Evolutionary conservation across 305 asterid species (phyloP), one percentile per base, ranked within the genome.

Genomic region (Fraxinus albicans): DNA sequence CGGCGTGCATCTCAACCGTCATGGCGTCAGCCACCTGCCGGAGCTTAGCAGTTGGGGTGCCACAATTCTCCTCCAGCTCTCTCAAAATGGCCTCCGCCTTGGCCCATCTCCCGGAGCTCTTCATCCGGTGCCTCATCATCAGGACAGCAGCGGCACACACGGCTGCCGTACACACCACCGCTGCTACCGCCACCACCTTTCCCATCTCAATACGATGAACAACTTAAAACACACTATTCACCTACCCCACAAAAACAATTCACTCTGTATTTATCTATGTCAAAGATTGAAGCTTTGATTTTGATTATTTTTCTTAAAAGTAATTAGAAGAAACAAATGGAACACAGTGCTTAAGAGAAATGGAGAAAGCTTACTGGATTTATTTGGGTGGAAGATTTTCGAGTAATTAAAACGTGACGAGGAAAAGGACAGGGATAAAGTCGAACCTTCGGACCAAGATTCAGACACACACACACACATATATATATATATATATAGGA

Each of bases 1-100:
- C 97, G 40, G 96, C 94, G 80, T 92, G 95, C 98, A 94, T 94
- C 87, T 94, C 98, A 23, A 90, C 96, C 19, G 89, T 90, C 95
- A 94, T 91, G 44, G 98, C 97, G 35, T 92, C 98, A 21, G 94
- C 95, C n/a, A 92, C 84, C 85, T 94, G 97, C 81, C 60, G 85
- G 85, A 94, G 88, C 83, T 89, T 94, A 10, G 60, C 74, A 74
- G 90, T 91, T 0, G 92, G 92, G 23, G 95, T 89, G 74, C 79
- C 92, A 78, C 98, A 92, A 77, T 90, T 92, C 84, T 89, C 95
- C 78, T 89, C 95, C 78, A 94, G 89, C 25, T 94, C 98, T 82
- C 86, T 89, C 23, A 92, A 82, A 12, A 94, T 85, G 6, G 90
- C 87, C 90, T 88, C 75, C 23, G 86, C 89, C 79, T 89, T 86